These are phyloP conservation scores for Fusarium coffeatum DNA, from an alignment of 2,329 filamentous ascomycete species.

Conservation along the genomic window DNA sequence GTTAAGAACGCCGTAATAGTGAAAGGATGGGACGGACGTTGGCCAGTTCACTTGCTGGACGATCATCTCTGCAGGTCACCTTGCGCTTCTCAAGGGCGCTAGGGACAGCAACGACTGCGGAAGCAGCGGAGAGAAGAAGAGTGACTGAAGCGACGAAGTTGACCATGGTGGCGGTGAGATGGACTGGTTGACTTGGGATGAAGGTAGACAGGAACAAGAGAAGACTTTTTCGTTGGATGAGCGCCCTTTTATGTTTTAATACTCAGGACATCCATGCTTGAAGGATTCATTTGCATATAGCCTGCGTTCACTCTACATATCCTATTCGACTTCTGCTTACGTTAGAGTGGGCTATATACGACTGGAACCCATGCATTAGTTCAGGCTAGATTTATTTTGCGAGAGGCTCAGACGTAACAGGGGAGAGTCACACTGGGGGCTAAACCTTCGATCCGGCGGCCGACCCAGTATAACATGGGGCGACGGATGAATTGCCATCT, in stretches of 20 bases:
- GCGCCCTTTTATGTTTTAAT: background rate
- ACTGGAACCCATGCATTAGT: background rate
- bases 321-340: background rate
- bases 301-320: background rate
- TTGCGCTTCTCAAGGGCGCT: background rate
- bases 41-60: background rate
- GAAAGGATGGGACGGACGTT: background rate
- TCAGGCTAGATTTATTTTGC: background rate
- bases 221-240: rapidly evolving
- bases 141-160: conserved; percentile 8
- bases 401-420: background rate
- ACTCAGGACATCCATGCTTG: background rate
- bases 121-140: background rate
- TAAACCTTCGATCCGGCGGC: background rate
- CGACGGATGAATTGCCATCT: background rate
- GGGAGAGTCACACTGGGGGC: background rate
- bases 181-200: too few relatives aligned
- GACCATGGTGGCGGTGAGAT: conserved; percentile 5
- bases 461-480: background rate
- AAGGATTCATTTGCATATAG: background rate
- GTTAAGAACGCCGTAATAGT: rapidly evolving
- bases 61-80: conserved; percentile 14
- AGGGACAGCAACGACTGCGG: conserved; percentile 7
- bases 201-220: too few relatives aligned
- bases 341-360: background rate